Percentiles rank a stretch among this genome's conserved stretches.
These are phyloP conservation scores for Daldinia caldariorum DNA, from an alignment of 495 filamentous ascomycete species.

Conservation along the genomic window DNA sequence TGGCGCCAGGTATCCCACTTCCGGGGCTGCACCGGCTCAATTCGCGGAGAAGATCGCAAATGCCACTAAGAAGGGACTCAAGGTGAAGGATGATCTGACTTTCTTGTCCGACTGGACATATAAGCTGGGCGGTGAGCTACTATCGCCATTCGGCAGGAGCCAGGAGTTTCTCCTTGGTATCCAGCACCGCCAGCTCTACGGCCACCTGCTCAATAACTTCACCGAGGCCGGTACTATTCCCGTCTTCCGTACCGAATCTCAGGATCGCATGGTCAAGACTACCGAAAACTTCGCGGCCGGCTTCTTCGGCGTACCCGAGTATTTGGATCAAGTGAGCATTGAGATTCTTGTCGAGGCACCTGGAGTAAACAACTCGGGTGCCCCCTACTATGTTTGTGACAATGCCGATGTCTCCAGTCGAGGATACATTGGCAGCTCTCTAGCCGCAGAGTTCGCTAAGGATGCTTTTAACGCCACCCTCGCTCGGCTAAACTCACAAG, in stretches of 20 bases:
- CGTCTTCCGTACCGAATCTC: slow-evolving; percentile 53
- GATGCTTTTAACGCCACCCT: slow-evolving; percentile 43
- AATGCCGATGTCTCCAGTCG: slow-evolving; percentile 46
- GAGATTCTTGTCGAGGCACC: slow-evolving; percentile 50
- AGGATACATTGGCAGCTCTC: slow-evolving; percentile 47
- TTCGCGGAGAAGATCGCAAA: slow-evolving; percentile 48
- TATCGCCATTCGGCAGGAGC: slow-evolving; percentile 56
- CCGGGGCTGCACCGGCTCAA: slow-evolving; percentile 37
- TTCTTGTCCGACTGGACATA: slow-evolving; percentile 66
- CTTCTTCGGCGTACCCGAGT: slow-evolving; percentile 54
- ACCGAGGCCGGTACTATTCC: slow-evolving; percentile 48
- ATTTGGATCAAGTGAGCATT: slow-evolving; percentile 49
- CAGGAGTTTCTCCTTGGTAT: slow-evolving; percentile 52
- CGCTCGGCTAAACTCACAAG: slow-evolving; percentile 45
- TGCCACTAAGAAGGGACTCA: slow-evolving; percentile 37
- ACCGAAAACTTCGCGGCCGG: slow-evolving; percentile 53
- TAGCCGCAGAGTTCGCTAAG: slow-evolving; percentile 37
- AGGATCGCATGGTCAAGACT: slow-evolving; percentile 53
- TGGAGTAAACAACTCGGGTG: slow-evolving; percentile 47
- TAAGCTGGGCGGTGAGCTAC: slow-evolving; percentile 61
- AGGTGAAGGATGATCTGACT: slow-evolving; percentile 58
- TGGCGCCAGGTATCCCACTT: slow-evolving; percentile 46
- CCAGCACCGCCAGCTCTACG: slow-evolving; percentile 57
- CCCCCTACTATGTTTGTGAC: slow-evolving; percentile 47
- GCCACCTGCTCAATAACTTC: slow-evolving; percentile 55